Evolutionary conservation across 2,329 filamentous ascomycete genomes (phyloP).

Genomic region (Arthrobotrys entomopaga): DNA sequence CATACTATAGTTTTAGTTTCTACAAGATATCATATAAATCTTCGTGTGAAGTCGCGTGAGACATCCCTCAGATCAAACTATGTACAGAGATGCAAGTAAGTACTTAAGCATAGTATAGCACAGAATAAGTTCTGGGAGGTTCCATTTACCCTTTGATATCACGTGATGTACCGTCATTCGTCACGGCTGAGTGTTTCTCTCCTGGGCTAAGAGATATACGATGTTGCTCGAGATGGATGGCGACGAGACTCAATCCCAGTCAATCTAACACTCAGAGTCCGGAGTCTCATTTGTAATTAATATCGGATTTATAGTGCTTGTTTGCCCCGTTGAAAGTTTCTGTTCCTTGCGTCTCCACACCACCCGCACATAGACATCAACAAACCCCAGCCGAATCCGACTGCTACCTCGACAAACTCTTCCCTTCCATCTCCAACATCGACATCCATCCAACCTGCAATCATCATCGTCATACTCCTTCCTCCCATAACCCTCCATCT

Average conservation of each 20-base stretch:
- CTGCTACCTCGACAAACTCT: constrained; percentile 21
- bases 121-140: background rate
- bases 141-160: background rate
- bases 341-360: constrained; percentile 52
- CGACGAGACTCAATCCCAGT: too few species aligned
- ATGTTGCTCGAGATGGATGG: too few species aligned
- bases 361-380: background rate
- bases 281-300: too few species aligned
- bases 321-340: constrained; percentile 48
- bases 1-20: constrained; percentile 17
- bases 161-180: background rate
- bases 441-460: background rate
- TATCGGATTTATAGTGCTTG: constrained; percentile 33
- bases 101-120: background rate
- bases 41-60: too few species aligned
- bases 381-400: too few species aligned
- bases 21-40: background rate
- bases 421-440: constrained; percentile 13
- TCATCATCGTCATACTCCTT: constrained; percentile 3
- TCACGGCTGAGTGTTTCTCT: background rate
- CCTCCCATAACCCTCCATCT: background rate
- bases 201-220: too few species aligned
- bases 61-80: too few species aligned
- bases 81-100: background rate
- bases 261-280: too few species aligned